Base-by-base conservation (phyloP, 2,329 filamentous ascomycete genomes). In the Blumeria hordei region DNA sequence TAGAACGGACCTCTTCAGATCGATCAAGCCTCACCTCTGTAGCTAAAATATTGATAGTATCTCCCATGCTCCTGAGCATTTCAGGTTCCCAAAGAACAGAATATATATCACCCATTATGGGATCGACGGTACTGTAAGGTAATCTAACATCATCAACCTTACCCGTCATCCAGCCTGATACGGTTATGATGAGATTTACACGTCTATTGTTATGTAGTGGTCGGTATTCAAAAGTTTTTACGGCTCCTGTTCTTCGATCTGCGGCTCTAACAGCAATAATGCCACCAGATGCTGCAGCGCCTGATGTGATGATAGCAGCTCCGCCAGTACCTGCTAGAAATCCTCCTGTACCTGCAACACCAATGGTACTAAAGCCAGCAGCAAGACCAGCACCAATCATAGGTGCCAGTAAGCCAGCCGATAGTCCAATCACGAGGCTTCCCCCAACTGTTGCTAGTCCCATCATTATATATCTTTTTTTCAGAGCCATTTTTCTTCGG, bases 111-210 rank as follows among this genome's bases (percentile, higher is more conserved):
- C 92, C 92, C 92, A 98, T 98, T 59, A 96, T 78, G 0, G 93
- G 87, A 67, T 98, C 88, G 6, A 98, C 83, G 0, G 93, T 98
- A 70, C 88, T 95, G 68, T 85, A 98, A 7, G 92, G 92, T 63
- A 98, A 70, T 57, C 92, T 85, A 53, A 98, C 88, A 67, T 98
- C 92, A 69, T 98, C 92, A 54, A 94, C 81, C 65, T 94, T 96
- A 63, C 93, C 92, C 43, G 87, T 95, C 84, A 98, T 93, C 92
- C 92, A 98, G 3, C 92, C 92, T 0, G 90, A 88, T 34, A 98
- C 79, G 0, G 92, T 96, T 41, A 98, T 80, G 59, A 98, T 92
- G 34, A 98, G 75, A 62, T 98, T 96, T 41, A 95, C 85, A 56
- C 88, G 77, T 69, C 98, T 98, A 69, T 96, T 96, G 70, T 98